Evolutionary conservation across 1,284 basidiomycete species (phyloP), one percentile per base, ranked within the genome.

Genomic region (Ceratobasidium sp.): DNA sequence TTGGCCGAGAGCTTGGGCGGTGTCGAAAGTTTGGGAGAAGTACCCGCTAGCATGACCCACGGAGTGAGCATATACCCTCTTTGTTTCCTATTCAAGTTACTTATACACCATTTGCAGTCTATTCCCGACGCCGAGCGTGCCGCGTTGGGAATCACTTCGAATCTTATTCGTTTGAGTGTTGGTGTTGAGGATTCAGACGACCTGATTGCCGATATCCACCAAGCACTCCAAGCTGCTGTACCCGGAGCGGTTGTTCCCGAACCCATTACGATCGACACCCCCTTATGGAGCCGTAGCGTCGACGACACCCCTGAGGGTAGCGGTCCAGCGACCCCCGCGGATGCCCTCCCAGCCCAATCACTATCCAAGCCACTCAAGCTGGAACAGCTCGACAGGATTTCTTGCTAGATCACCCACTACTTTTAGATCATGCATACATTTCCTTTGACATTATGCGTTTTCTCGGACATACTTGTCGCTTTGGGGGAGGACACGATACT

Each of bases 1-100:
- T 83, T 98, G 16, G 95, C 95, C 1, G 95, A 97, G 81, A 89
- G 86, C 54, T 79, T 98, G 4, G 95, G 95, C 1, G 95, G 95
- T 0, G 92, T 97, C 14, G 95, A 98, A 83, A 89, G 87, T 76
- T 79, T 97, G 58, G 90, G 90, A 6, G 93, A 96, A 78, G 83
- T 90, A 46, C 92, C 92, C 0, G 86, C 86, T 52, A 81, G 82
- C 75, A 95, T 97, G 90, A 95, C 93, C n/a, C 89, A 92, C 75
- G 88, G 84, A 36, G 74, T 72, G 41, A 52, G 69, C 71, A 9
- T n/a, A 19, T 53, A 16, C n/a, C 11, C 16, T 25, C 41, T 42
- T 36, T 39, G n/a, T 42, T 21, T n/a, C 16, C 5, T 36, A 25
- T 53, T n/a, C 33, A 41, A 41, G 14, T 58, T 23, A 53, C 42